Conservation (phyloP, 495 filamentous ascomycete species). For the Penicillium argentinense region DNA sequence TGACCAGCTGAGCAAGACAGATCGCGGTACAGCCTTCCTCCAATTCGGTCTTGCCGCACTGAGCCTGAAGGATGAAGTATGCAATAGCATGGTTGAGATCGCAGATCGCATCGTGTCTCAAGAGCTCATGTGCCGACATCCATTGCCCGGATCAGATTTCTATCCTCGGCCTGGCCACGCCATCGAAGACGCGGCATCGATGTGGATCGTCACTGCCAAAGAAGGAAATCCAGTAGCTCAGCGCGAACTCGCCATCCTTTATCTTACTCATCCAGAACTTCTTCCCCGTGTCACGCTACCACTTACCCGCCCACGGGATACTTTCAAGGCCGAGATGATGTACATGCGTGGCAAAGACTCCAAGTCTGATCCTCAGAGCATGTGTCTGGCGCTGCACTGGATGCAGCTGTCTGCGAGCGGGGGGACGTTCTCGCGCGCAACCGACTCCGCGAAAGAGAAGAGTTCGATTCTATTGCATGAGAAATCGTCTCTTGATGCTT, state of each 20-base stretch:
- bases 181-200: constrained; percentile 82
- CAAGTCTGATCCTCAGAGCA: constrained; percentile 77
- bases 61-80: constrained; percentile 85
- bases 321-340: constrained; percentile 88
- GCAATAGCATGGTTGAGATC: constrained; percentile 83
- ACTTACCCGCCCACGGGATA: constrained; percentile 79
- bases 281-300: constrained; percentile 83
- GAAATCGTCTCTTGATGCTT: constrained; percentile 7
- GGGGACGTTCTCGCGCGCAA: constrained; percentile 86
- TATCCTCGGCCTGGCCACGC: constrained; percentile 40
- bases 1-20: constrained; percentile 77
- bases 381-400: constrained; percentile 98
- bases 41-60: constrained; percentile 88
- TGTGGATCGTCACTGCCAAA: constrained; percentile 94
- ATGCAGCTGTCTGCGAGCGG: constrained; percentile 89
- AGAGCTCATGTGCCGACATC: constrained; percentile 43
- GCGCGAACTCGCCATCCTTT: constrained; percentile 90
- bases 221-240: constrained; percentile 92
- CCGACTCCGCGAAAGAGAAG: constrained; percentile 73
- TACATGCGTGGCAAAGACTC: constrained; percentile 55
- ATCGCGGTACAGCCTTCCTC: constrained; percentile 90
- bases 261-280: constrained; percentile 88
- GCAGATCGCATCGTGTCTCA: constrained; percentile 49
- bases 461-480: constrained; percentile 55
- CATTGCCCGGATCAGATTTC: constrained; percentile 38